These are phyloP conservation scores for Mycena crocata DNA, from an alignment of 768 basidiomycete species.

Conservation along the genomic window DNA sequence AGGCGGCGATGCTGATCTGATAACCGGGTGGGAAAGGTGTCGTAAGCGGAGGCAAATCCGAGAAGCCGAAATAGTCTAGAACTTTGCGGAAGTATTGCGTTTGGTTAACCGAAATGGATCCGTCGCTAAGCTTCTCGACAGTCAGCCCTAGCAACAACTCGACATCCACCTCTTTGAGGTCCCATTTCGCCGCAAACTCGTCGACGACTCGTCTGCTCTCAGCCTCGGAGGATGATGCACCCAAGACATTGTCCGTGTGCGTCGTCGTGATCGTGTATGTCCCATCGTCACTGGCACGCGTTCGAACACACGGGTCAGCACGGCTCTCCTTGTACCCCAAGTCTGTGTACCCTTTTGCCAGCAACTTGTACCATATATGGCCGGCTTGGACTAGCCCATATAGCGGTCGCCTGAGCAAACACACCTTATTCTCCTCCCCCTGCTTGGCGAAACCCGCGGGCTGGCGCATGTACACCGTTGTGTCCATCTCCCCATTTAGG, in stretches of 20 bases:
- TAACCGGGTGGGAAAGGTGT: slow-evolving; percentile 1
- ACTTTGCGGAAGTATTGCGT: slow-evolving; percentile 8
- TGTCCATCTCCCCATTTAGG: slow-evolving; percentile 16
- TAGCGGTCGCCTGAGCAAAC: slow-evolving; percentile 10
- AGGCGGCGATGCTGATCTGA: too few relatives aligned
- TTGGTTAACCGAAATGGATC: neutral
- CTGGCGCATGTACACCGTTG: slow-evolving; percentile 11
- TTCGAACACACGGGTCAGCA: slow-evolving; percentile 17
- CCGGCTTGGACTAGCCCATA: slow-evolving; percentile 13
- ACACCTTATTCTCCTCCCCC: slow-evolving; percentile 21
- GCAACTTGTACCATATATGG: neutral
- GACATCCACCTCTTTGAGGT: slow-evolving; percentile 13
- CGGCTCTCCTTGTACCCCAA: slow-evolving; percentile 5
- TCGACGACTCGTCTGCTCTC: slow-evolving; percentile 4
- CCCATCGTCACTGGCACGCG: neutral
- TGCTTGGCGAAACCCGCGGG: slow-evolving; percentile 11
- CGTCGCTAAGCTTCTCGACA: neutral
- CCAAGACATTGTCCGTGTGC: slow-evolving; percentile 13
- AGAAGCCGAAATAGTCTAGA: neutral
- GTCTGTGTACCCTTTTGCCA: neutral
- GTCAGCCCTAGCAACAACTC: slow-evolving; percentile 1
- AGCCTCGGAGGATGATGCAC: slow-evolving; percentile 2
- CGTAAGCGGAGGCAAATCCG: slow-evolving; percentile 3
- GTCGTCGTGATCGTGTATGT: slow-evolving; percentile 19
- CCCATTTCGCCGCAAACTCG: slow-evolving; percentile 18